These are phyloP conservation scores for Salix caprea DNA, from an alignment of 345 rosid genomes.

Conservation along the genomic window DNA sequence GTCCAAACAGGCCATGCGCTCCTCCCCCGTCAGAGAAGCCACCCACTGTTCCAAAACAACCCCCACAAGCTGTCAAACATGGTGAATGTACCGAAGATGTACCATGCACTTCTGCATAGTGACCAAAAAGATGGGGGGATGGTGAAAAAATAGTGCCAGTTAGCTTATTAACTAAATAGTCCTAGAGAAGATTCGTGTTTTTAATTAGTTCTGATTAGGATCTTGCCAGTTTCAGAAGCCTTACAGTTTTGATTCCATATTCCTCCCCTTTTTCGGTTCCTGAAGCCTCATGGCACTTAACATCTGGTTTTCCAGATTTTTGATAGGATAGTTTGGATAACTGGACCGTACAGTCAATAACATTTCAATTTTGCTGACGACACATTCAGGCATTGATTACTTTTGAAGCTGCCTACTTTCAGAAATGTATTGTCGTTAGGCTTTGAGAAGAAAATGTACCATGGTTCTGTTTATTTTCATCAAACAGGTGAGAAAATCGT, in stretches of 20 bases:
- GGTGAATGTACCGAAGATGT: slow-evolving; percentile 49
- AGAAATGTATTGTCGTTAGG: not conserved
- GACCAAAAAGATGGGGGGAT: not conserved
- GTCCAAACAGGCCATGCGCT: slow-evolving; percentile 64
- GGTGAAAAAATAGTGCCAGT: not conserved
- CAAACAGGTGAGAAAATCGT: not conserved
- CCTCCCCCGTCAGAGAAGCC: slow-evolving; percentile 45
- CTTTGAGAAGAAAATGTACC: not conserved
- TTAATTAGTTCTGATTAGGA: not conserved
- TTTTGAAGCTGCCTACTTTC: not conserved
- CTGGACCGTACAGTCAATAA: not conserved
- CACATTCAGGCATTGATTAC: not conserved
- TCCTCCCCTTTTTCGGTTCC: not conserved
- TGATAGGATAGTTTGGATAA: not conserved
- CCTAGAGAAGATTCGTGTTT: not conserved
- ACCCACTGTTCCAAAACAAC: slow-evolving; percentile 14
- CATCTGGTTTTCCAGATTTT: not conserved
- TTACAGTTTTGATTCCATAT: not conserved
- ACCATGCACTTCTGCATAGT: slow-evolving; percentile 71
- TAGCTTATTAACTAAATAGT: not conserved
- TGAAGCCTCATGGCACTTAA: not conserved
- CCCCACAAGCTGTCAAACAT: slow-evolving; percentile 21
- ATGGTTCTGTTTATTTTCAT: not conserved
- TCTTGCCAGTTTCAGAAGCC: slow-evolving; percentile 2
- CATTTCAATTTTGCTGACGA: not conserved